Evolutionary conservation across 331 rosid genomes (phyloP), one percentile per base, ranked within the genome.

Genomic region (Spiraea crenata): DNA sequence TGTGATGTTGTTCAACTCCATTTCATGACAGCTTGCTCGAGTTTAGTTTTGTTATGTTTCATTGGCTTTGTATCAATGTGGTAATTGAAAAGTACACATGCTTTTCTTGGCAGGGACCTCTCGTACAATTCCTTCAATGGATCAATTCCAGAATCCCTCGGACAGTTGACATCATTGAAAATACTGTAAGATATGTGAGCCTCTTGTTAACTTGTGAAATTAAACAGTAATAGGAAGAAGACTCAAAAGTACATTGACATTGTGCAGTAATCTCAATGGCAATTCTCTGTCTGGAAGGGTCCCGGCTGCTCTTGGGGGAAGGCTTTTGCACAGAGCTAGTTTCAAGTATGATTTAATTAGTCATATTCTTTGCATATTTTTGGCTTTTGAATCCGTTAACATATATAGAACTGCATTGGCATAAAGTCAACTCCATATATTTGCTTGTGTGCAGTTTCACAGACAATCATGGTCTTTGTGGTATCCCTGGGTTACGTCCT

Each of bases 251-350:
- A 77, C 49, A 38, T 69, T 66, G 57, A 58, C 52, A 54, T 67
- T 61, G 41, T 81, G 85, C 89, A 95, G 97, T 85, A 86, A 89
- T 85, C 91, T 95, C 48, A 95, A 95, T 80, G 78, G 96, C 56
- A 95, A 95, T 79, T 82, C 67, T 51, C 74, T 95, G 65, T 86
- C 93, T 9, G 97, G 99, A 77, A 87, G 83, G 83, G 95, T 95
- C 71, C 96, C 97, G 3, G 82, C 87, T 63, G 77, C 93, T 59
- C 81, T 95, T 2, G 99, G 89, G 45, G 97, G 92, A 78, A 95
- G 91, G 76, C 96, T 95, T 77, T 76, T 95, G 79, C 96, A 95
- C 79, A 83, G 96, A 79, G 99, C 96, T 75, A 91, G 98, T 84
- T 95, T 95, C 92, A 91, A 95, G 99, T 89, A 88, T 70, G 99